These are phyloP conservation scores for Trichophyton schoenleinii DNA, from an alignment of 2,329 filamentous ascomycete species.

Conservation along the genomic window DNA sequence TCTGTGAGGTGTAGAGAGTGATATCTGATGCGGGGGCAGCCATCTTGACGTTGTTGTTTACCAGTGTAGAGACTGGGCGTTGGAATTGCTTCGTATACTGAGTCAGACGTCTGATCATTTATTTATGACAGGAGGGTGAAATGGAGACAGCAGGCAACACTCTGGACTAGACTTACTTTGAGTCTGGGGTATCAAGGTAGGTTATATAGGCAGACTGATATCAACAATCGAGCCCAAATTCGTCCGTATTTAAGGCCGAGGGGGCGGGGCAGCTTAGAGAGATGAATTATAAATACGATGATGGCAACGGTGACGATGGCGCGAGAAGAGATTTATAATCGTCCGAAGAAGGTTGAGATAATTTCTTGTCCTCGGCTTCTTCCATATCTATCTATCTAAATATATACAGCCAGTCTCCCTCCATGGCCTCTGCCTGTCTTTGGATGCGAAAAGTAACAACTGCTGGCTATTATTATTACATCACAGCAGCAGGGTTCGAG, in stretches of 20 bases:
- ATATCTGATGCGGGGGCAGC: constrained; percentile 45
- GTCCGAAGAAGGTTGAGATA: neutral
- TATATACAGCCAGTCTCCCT: neutral
- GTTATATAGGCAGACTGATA: neutral
- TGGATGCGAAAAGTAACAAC: neutral
- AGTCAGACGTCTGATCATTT: constrained; percentile 8
- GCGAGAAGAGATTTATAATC: neutral
- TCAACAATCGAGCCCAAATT: neutral
- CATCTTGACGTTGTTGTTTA: constrained; percentile 5
- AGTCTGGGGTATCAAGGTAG: neutral
- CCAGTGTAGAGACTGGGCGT: neutral
- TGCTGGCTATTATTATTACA: neutral
- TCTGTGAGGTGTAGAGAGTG: constrained; percentile 68
- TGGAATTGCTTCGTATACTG: constrained; percentile 10
- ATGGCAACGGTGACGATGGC: neutral
- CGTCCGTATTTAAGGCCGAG: neutral
- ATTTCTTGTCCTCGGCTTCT: no score
- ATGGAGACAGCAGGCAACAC: no score
- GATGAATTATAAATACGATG: neutral
- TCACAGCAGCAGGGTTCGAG: neutral
- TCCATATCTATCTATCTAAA: no score
- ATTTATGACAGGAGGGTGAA: neutral
- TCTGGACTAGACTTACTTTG: no score
- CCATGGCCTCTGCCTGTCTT: neutral
- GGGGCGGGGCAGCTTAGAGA: neutral